These are phyloP conservation scores for Ganoderma lingzhi DNA, from an alignment of 1,284 basidiomycete genomes.

Conservation along the genomic window DNA sequence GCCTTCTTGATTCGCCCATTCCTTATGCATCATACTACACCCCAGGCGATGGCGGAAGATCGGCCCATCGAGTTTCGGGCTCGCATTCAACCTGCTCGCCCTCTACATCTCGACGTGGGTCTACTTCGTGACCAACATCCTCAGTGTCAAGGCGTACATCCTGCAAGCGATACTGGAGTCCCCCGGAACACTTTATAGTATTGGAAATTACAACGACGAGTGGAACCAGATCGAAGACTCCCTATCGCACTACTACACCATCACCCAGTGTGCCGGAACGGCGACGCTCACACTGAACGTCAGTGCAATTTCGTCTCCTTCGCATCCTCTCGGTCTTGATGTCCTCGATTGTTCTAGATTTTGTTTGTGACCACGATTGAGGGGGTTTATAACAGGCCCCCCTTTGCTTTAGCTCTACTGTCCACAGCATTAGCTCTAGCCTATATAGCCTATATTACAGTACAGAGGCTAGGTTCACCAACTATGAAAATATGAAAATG, in stretches of 20 bases:
- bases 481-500: too few relatives aligned
- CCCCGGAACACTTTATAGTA: not conserved
- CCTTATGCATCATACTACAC: too few relatives aligned
- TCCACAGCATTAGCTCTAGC: too few relatives aligned
- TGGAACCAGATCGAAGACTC: not conserved
- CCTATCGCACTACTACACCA: not conserved
- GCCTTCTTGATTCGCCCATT: not conserved
- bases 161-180: not conserved
- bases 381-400: too few relatives aligned
- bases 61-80: conserved; percentile 1
- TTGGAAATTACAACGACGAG: not conserved
- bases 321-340: not conserved
- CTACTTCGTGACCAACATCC: conserved; percentile 1
- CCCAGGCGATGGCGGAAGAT: not conserved
- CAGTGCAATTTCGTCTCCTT: not conserved
- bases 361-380: conserved; percentile 3
- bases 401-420: too few relatives aligned
- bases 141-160: not conserved
- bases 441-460: too few relatives aligned
- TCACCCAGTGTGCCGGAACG: not conserved
- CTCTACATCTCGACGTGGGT: conserved; percentile 6
- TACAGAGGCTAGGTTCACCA: too few relatives aligned
- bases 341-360: not conserved
- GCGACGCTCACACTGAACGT: conserved; percentile 3
- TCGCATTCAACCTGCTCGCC: not conserved